Base-by-base conservation (phyloP, 2,329 filamentous ascomycete genomes). In the Hymenoscyphus fraxineus region DNA sequence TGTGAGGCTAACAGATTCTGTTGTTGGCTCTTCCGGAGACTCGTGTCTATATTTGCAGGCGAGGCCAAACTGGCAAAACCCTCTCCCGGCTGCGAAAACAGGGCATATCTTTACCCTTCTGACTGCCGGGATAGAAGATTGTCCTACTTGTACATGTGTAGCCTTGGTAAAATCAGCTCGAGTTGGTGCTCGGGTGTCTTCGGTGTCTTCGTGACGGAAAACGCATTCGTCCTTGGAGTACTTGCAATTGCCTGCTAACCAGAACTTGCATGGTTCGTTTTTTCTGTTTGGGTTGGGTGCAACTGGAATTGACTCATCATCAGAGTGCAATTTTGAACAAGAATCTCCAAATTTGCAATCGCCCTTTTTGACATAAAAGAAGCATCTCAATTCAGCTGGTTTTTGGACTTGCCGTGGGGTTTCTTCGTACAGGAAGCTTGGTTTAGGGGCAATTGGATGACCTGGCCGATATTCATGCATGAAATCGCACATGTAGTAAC, bases 401-500 rank as follows among this genome's bases (percentile, higher is more conserved):
- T 39, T 40, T 32, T 41, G 4, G 16, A 27, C 58, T 38, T 22
- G 39, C 41, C 3, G 40, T 27, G 5, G 40, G 19, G 15, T n/a
- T 38, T 57, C 31, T 32, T 31, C 19, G 12, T 57, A 16, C 27
- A 32, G 31, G 31, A 22, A 13, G 27, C 9, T n/a, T 7, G 54
- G 22, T 12, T 15, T 32, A 57, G 32, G 32, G 22, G 32, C 54
- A 16, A 27, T 39, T 9, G 56, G 56, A 19, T 51, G 44, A 10
- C 44, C 44, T 51, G n/a, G 7, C 15, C 44, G 44, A 51, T 65
- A 38, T n/a, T 54, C 51, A 62, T 70, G 68, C n/a, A 51, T 57
- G 59, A 56, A 70, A 22, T 13, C 64, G 61, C 68, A 71, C 35
- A 15, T 27, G 27, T 38, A 47, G 38, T 63, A 65, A 19, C 61